Evolutionary conservation across 2,329 filamentous ascomycete genomes (phyloP), one percentile per base, ranked within the genome.

Genomic region (Fusarium pseudograminearum): DNA sequence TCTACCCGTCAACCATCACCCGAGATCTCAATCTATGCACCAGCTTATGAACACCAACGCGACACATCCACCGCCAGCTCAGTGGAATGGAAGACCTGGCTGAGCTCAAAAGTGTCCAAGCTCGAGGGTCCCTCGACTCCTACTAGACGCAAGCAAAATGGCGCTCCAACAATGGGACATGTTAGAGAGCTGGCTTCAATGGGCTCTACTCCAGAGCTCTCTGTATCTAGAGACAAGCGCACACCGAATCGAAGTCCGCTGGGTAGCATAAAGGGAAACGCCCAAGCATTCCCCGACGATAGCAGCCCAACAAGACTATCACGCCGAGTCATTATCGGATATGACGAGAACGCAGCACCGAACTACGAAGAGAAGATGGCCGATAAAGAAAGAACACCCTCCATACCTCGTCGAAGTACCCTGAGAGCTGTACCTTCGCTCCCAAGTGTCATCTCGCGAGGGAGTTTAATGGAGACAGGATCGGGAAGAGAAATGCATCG

Each of bases 41-140:
- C 73, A 18, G 75, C 68, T 1, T 76, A 20, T 50, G 57, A 36
- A 48, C 75, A 79, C 20, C 76, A 78, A 46, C 77, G 82, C n/a
- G 76, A 78, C 2, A 68, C 74, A 5, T 84, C 83, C 2, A 80
- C 80, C 1, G 78, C 79, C 8, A 85, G 84, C 58, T 87, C 85
- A 4, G 76, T 81, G 4, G 86, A 87, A 60, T 88, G 85, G 86
- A 87, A 87, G 74, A 82, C 78, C 0, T 85, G 83, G 83, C 81
- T 88, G 40, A 85, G 85, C 11, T 80, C 83, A 4, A 83, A 87
- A 42, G 81, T 85, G 11, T 83, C 83, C 1, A 84, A 83, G 57
- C 73, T 85, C 3, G 84, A 86, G 46, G 67, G 59, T 1, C 60
- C 74, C 7, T 45, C 57, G 4, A 63, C 67, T 5, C 65, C 67